Conservation (phyloP, 768 basidiomycete genomes). For the Psilocybe cyanescens region DNA sequence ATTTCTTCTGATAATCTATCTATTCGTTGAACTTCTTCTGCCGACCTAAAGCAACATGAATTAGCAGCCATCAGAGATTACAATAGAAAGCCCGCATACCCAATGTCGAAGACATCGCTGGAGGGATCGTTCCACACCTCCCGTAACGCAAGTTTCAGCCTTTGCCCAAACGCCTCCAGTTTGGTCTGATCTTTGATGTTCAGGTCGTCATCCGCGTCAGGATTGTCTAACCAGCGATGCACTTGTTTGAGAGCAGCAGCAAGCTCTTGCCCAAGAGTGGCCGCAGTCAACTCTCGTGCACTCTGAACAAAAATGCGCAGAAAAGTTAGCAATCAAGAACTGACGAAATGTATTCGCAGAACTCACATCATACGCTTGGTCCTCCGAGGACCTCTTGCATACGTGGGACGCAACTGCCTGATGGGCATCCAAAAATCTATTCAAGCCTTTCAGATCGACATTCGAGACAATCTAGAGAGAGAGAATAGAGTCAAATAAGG, state of each 20-base stretch:
- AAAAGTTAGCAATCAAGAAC: neutral
- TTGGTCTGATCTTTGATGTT: constrained; percentile 44
- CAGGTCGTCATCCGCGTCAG: constrained; percentile 47
- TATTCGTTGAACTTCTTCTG: constrained; percentile 70
- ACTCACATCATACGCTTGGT: constrained; percentile 81
- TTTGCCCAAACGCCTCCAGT: constrained; percentile 53
- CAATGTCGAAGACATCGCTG: constrained; percentile 80
- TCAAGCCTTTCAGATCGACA: constrained; percentile 53
- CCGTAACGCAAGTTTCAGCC: constrained; percentile 65
- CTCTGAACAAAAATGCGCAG: constrained; percentile 52
- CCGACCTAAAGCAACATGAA: constrained; percentile 46
- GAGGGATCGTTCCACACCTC: constrained; percentile 74
- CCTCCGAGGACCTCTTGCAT: constrained; percentile 71
- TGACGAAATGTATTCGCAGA: neutral
- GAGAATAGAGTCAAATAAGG: neutral
- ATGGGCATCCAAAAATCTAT: constrained; percentile 64
- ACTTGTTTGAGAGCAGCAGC: constrained; percentile 68
- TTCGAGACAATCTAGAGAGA: constrained; percentile 56
- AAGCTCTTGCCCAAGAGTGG: constrained; percentile 83
- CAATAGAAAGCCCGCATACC: constrained; percentile 45
- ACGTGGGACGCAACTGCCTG: constrained; percentile 70
- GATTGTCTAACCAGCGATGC: constrained; percentile 50
- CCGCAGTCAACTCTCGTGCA: constrained; percentile 80
- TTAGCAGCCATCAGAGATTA: neutral
- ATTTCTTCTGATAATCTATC: constrained; percentile 78